Evolutionary conservation across 78 protist species (phyloP), one percentile per base, ranked within the genome.

Genomic region (Dictyostelium firmibasis): DNA sequence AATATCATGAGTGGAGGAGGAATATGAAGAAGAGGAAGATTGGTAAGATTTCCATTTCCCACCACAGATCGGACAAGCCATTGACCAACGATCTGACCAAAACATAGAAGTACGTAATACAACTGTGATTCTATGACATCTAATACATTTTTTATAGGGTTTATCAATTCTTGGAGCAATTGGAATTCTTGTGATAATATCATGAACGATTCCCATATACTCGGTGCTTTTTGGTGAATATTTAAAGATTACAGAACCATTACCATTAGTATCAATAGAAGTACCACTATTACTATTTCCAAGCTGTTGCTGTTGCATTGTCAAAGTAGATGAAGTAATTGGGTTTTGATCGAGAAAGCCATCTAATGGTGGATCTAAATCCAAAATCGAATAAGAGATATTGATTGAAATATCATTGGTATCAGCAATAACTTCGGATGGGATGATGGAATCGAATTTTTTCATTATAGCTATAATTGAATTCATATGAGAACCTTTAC

Each of bases 71-170:
- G 94, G 94, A 23, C 94, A 89, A 33, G 87, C 94, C 33, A 81
- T 41, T 18, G 94, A 62, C 94, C 94, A 89, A 31, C 94, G 44
- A 89, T 89, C 94, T 2, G 94, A 89, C 94, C 94, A 89, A 69
- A 89, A 89, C 74, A 89, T 57, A 18, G 93, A 60, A 23, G 94
- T 81, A 79, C 94, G 72, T 9, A 89, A 33, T 5, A 89, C 67
- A 1, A 82, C 86, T 14, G 94, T 89, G 35, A 89, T 69, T 81
- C 94, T 60, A 81, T 89, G 94, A 18, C 94, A 89, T 89, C 94
- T 60, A 11, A 78, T 70, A 81, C 94, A 89, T 53, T 89, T 89
- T 67, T 89, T 89, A 43, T 79, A 79, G 1, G 94, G 94, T 50
- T 89, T 89, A 20, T 89, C 94, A n/a, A 81, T 81, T 81, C 87